Conservation (phyloP, 345 rosid genomes). For the Citrus mangshanensis region DNA sequence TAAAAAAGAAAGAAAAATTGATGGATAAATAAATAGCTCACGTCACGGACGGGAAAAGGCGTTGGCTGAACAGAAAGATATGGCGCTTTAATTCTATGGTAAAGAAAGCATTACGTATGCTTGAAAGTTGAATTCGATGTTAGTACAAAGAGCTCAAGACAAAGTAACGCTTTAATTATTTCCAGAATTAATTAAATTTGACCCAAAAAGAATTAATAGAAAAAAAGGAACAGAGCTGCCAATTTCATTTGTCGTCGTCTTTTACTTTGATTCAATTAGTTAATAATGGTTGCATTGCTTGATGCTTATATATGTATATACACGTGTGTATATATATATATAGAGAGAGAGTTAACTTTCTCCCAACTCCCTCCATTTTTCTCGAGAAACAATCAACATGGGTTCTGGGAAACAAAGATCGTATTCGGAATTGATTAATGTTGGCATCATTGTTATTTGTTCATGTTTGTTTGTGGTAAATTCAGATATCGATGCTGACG, state of each 20-base stretch:
- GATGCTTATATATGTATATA: no score
- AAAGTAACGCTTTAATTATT: no score
- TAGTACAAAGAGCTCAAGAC: no score
- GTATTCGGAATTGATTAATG: neutral
- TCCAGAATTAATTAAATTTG: no score
- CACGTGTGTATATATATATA: rapidly evolving
- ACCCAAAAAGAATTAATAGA: no score
- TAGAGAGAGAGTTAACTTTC: neutral
- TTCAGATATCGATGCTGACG: neutral
- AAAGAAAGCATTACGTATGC: neutral
- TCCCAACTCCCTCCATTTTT: neutral
- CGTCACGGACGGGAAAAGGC: neutral
- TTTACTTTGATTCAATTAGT: neutral
- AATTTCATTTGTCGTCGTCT: neutral
- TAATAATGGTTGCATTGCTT: neutral
- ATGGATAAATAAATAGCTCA: neutral
- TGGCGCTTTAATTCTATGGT: neutral
- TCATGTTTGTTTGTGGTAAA: neutral
- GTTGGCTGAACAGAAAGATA: neutral
- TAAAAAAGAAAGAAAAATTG: neutral
- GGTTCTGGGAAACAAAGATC: conserved; percentile 5
- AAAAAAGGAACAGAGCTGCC: neutral
- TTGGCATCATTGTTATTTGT: neutral
- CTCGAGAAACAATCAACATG: conserved; percentile 9
- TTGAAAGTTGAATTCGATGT: neutral